Conservation (phyloP, 2,329 filamentous ascomycete species). For the Verticillium nonalfalfae region DNA sequence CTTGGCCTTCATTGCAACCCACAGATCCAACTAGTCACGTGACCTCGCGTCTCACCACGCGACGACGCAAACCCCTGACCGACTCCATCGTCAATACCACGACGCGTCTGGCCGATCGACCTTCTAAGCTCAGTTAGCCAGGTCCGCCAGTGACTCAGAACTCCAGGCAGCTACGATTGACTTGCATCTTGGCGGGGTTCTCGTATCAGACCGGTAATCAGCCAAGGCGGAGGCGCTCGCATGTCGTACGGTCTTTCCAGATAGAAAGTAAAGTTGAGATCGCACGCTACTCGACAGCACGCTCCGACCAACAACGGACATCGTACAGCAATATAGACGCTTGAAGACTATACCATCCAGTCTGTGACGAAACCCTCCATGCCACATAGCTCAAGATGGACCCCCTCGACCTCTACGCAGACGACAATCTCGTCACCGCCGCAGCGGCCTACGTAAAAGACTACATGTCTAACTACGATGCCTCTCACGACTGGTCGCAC, state of each 20-base stretch:
- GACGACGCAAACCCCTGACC: not conserved
- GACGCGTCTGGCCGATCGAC: not conserved
- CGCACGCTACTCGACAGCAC: too few species aligned
- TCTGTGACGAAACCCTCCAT: not conserved
- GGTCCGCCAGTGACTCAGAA: not conserved
- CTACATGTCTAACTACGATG: slow-evolving; percentile 75
- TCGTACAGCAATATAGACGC: too few species aligned
- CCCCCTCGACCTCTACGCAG: slow-evolving; percentile 1
- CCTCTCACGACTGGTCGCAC: slow-evolving; percentile 83
- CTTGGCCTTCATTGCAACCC: not conserved
- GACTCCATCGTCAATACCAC: not conserved
- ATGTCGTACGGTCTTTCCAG: not conserved
- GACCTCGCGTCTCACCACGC: not conserved
- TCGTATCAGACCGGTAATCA: not conserved
- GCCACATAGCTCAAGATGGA: not conserved
- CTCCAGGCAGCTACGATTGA: not conserved
- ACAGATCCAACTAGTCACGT: not conserved
- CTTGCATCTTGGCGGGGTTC: not conserved
- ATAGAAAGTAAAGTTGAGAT: not conserved
- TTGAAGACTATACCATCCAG: too few species aligned
- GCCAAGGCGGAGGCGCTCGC: not conserved
- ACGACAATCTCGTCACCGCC: slow-evolving; percentile 42
- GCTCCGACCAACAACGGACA: too few species aligned
- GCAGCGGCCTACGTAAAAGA: slow-evolving; percentile 57
- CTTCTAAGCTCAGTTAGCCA: not conserved